phyloP scores from a whole-genome alignment of 805 yeast species.

The Yueomyces sinensis region DNA sequence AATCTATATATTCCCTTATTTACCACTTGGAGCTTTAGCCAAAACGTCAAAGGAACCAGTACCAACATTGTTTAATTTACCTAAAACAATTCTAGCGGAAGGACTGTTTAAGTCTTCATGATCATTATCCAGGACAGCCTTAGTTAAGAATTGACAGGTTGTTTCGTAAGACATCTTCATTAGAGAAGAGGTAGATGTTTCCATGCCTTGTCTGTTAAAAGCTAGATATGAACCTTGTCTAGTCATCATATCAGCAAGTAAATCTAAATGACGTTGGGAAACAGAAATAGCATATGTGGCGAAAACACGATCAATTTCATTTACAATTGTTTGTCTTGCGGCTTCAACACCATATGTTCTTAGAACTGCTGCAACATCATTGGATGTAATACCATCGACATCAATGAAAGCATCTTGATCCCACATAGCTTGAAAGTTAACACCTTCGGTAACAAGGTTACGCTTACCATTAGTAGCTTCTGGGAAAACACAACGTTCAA shows the following conservation, averaged over 20 bases:
- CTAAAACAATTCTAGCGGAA: constrained; percentile 84
- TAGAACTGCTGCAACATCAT: constrained; percentile 85
- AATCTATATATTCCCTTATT: no score
- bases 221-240: constrained; percentile 96
- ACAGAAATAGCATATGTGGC: constrained; percentile 92
- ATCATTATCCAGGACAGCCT: constrained; percentile 88
- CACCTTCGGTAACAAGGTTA: constrained; percentile 90
- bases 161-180: constrained; percentile 99
- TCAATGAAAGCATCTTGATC: constrained; percentile 87
- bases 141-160: constrained; percentile 91
- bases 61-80: constrained; percentile 83
- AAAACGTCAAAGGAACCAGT: constrained; percentile 88
- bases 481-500: constrained; percentile 89
- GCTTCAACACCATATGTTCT: constrained; percentile 97
- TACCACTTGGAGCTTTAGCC: constrained; percentile 29
- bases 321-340: constrained; percentile 92
- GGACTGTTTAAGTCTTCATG: constrained; percentile 83
- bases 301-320: constrained; percentile 91
- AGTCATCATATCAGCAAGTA: constrained; percentile 98
- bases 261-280: constrained; percentile 84
- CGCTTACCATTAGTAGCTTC: constrained; percentile 57
- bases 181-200: constrained; percentile 86
- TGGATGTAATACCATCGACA: constrained; percentile 79
- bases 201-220: constrained; percentile 97
- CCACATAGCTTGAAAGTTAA: constrained; percentile 96